These are phyloP conservation scores for Fusarium zealandicum DNA, from an alignment of 2,329 filamentous ascomycete genomes.

Conservation along the genomic window DNA sequence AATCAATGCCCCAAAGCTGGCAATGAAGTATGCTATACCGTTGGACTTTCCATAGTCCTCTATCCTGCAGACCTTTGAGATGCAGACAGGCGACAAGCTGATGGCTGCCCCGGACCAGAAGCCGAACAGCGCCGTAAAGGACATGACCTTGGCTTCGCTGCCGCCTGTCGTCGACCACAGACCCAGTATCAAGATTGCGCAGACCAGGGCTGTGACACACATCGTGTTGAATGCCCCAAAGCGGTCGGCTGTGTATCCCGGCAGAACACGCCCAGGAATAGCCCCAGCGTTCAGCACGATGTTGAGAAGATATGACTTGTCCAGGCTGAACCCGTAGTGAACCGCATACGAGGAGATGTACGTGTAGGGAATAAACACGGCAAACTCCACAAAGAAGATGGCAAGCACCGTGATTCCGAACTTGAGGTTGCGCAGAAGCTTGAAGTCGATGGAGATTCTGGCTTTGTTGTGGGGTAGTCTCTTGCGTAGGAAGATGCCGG, in stretches of 20 bases:
- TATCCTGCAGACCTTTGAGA: constrained; percentile 73
- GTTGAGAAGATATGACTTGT: constrained; percentile 3
- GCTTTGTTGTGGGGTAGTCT: constrained; percentile 57
- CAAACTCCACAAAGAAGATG: constrained; percentile 52
- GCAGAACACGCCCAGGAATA: constrained; percentile 16
- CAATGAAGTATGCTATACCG: constrained; percentile 73
- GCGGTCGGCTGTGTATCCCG: constrained; percentile 47
- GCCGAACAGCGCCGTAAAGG: constrained; percentile 71
- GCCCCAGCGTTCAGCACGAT: constrained; percentile 13
- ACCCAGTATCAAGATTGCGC: constrained; percentile 1
- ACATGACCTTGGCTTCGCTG: constrained; percentile 58
- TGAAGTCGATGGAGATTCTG: constrained; percentile 55
- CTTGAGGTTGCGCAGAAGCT: constrained; percentile 57
- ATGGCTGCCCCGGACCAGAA: constrained; percentile 76
- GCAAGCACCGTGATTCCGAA: constrained; percentile 61
- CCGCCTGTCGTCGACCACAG: constrained; percentile 39
- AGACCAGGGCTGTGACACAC: constrained; percentile 9
- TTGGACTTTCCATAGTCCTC: constrained; percentile 74
- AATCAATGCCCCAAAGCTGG: constrained; percentile 64
- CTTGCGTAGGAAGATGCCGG: constrained; percentile 45
- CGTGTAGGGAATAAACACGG: constrained; percentile 26
- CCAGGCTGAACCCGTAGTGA: constrained; percentile 45
- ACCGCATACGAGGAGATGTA: constrained; percentile 24
- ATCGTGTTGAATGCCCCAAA: constrained; percentile 26
- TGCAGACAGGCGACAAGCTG: constrained; percentile 73